A percentile compares a stretch with the other conserved stretches of the same genome.
Conservation (phyloP, 208 protist species). For the Plasmodiophora brassicae region DNA sequence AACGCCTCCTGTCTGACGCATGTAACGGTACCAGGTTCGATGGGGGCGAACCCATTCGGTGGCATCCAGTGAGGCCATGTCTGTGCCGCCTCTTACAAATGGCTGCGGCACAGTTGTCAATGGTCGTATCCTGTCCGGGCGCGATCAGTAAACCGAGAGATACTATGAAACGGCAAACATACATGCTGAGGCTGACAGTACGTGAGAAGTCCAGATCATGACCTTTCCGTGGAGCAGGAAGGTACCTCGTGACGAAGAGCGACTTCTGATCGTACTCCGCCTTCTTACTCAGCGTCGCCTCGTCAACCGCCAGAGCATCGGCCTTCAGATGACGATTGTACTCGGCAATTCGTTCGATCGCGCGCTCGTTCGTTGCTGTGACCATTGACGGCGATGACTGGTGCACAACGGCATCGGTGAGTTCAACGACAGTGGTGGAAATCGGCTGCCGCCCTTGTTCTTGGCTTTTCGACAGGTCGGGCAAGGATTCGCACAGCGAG, state of each 20-base stretch:
- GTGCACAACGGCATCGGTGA: not conserved
- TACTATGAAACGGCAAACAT: not conserved
- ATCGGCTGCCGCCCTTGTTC: not conserved
- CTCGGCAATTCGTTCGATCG: too few species aligned
- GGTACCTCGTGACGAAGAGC: not conserved
- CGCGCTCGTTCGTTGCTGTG: not conserved
- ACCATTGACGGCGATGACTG: not conserved
- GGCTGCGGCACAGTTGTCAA: not conserved
- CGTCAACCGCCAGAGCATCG: not conserved
- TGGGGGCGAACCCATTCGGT: not conserved
- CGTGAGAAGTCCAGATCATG: not conserved
- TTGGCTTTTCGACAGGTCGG: not conserved
- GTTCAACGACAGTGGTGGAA: not conserved
- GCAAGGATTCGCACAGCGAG: not conserved
- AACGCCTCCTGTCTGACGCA: not conserved
- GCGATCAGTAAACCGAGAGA: not conserved
- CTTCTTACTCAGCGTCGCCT: not conserved
- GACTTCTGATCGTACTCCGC: not conserved
- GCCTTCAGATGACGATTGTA: too few species aligned
- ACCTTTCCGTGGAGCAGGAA: not conserved
- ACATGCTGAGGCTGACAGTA: not conserved
- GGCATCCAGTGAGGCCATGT: not conserved
- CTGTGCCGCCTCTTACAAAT: not conserved
- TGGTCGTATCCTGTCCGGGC: not conserved
- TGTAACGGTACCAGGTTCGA: not conserved